phyloP scores from a whole-genome alignment of 352 stramenopile genomes.

The Thalassiosira hispida region DNA sequence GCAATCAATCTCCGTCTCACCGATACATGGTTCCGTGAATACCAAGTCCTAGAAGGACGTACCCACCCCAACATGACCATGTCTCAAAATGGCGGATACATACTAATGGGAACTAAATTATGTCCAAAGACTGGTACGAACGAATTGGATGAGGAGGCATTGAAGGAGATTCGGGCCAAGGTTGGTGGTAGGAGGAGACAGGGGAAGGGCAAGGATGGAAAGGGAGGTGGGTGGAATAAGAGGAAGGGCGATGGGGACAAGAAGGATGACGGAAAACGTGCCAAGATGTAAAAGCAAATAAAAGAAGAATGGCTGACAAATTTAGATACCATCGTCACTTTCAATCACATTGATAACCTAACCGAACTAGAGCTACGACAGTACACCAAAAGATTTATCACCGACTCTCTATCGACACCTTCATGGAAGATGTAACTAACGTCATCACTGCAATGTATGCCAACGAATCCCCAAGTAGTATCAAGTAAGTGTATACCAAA shows the following conservation, averaged over 20 bases:
- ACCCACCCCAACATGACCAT: conserved; percentile 97
- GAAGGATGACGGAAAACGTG: background rate
- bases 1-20: conserved; percentile 93
- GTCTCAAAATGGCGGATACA: conserved; percentile 93
- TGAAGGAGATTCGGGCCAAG: conserved; percentile 60
- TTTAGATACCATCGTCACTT: no score
- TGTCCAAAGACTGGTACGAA: conserved; percentile 66
- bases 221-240: conserved; percentile 6
- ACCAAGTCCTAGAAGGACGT: conserved; percentile 91
- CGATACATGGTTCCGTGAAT: conserved; percentile 95
- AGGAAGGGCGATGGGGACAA: conserved; percentile 13
- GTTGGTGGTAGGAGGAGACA: conserved; percentile 48
- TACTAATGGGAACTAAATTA: conserved; percentile 93
- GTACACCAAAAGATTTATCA: no score
- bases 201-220: background rate
- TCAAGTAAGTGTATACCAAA: no score
- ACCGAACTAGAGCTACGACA: no score
- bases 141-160: conserved; percentile 65
- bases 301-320: no score
- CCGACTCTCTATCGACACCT: no score
- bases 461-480: no score
- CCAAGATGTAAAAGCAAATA: no score
- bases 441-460: no score
- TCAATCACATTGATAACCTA: no score
- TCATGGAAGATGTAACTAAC: no score